Evolutionary conservation across 2,329 filamentous ascomycete genomes (phyloP).

Genomic region (Ceratocystis huliohia): DNA sequence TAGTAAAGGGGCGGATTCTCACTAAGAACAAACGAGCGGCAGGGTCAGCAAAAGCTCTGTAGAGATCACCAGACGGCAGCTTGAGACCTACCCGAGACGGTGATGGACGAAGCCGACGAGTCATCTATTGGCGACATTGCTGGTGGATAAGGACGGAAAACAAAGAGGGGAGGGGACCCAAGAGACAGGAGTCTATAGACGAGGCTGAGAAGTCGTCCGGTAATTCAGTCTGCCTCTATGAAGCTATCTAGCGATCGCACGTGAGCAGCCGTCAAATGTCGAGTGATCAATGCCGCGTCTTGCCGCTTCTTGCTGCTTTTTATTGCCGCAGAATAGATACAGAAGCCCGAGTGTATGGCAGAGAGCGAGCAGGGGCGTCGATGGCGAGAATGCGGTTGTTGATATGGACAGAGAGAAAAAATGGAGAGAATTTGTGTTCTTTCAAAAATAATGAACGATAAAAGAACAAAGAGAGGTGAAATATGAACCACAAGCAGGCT

Average conservation of each 20-base stretch:
- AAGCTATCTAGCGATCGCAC: no score
- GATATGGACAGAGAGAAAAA: background rate
- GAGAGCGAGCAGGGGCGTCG: background rate
- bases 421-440: background rate
- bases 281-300: background rate
- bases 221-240: no score
- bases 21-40: slow-evolving; percentile 32
- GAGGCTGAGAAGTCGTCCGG: background rate
- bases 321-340: background rate
- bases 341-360: background rate
- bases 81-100: slow-evolving; percentile 40
- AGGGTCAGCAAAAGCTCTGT: background rate
- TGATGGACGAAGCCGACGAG: slow-evolving; percentile 45
- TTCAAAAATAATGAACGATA: background rate
- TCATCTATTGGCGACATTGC: slow-evolving; percentile 25
- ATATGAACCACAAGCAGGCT: background rate
- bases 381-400: background rate
- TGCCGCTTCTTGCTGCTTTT: background rate
- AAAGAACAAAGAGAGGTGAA: background rate
- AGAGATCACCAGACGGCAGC: background rate
- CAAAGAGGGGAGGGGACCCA: background rate
- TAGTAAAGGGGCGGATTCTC: slow-evolving; percentile 61
- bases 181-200: background rate
- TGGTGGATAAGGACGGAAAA: background rate
- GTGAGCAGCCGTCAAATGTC: background rate